phyloP scores from a whole-genome alignment of 1,284 basidiomycete genomes.

The Volvariella volvacea region DNA sequence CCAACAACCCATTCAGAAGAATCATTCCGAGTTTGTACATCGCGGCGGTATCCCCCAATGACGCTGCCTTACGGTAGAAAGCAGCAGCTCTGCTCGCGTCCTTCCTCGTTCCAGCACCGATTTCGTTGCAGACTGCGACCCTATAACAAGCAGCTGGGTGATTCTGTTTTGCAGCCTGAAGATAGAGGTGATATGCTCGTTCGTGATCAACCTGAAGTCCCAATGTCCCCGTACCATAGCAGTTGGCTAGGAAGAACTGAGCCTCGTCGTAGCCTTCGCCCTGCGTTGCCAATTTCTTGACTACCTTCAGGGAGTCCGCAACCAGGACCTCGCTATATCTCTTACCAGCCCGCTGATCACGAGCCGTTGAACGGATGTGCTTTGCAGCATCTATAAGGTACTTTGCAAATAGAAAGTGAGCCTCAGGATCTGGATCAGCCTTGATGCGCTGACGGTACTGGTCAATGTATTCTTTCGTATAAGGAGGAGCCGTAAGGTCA shows the following conservation, averaged over 20 bases:
- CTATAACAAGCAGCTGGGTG: conserved; percentile 94
- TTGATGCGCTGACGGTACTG: conserved; percentile 97
- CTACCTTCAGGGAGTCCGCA: conserved; percentile 85
- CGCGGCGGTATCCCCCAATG: conserved; percentile 92
- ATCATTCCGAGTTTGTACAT: conserved; percentile 99
- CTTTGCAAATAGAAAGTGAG: conserved; percentile 96
- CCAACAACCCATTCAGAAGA: conserved; percentile 79
- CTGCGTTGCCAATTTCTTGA: conserved; percentile 88
- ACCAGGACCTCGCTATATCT: conserved; percentile 91
- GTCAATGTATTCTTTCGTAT: conserved; percentile 95
- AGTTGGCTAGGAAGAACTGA: conserved; percentile 99
- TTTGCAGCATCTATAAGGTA: conserved; percentile 99
- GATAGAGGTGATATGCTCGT: conserved; percentile 95
- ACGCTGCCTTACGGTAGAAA: conserved; percentile 96
- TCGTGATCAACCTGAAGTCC: conserved; percentile 96
- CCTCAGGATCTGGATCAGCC: conserved; percentile 95
- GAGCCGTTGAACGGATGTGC: conserved; percentile 69
- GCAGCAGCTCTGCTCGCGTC: conserved; percentile 87
- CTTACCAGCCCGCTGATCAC: conserved; percentile 74
- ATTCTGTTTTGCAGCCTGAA: conserved; percentile 97
- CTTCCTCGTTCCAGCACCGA: conserved; percentile 94
- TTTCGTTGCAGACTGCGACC: conserved; percentile 98
- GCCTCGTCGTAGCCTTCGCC: conserved; percentile 90
- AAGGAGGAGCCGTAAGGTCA: conserved; percentile 82
- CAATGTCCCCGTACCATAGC: conserved; percentile 91